Evolutionary conservation across 176 grass and related monocot genomes (phyloP).

Genomic region (Avena insularis): DNA sequence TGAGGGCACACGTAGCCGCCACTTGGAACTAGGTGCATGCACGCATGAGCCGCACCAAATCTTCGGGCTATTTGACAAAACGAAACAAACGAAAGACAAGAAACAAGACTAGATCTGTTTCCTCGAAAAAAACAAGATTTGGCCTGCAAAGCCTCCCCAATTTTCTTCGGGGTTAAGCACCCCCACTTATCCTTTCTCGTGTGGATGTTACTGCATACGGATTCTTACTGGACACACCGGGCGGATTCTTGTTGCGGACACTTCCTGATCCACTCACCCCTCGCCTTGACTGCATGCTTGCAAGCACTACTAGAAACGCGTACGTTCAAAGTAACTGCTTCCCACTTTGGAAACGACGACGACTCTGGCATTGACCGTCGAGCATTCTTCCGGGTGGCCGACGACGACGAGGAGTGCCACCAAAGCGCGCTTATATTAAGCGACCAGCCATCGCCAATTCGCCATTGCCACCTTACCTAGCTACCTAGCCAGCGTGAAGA

Average conservation of each 20-base stretch:
- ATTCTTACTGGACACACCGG: background rate
- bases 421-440: background rate
- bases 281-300: background rate
- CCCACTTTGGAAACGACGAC: background rate
- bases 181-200: background rate
- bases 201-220: too few species aligned
- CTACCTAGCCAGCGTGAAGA: background rate
- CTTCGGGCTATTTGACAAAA: background rate
- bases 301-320: slow-evolving; percentile 5
- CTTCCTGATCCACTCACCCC: background rate
- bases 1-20: background rate
- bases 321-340: background rate
- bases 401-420: background rate
- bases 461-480: background rate
- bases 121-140: background rate
- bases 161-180: background rate
- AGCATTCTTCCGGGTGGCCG: background rate
- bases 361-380: slow-evolving; percentile 21
- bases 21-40: background rate
- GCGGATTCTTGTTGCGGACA: background rate
- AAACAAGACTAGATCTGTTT: background rate
- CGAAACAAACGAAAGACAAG: background rate
- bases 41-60: background rate
- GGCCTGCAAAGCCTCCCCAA: background rate
- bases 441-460: background rate